phyloP scores from a whole-genome alignment of 805 yeast genomes.

The Kluyveromyces starmeri region DNA sequence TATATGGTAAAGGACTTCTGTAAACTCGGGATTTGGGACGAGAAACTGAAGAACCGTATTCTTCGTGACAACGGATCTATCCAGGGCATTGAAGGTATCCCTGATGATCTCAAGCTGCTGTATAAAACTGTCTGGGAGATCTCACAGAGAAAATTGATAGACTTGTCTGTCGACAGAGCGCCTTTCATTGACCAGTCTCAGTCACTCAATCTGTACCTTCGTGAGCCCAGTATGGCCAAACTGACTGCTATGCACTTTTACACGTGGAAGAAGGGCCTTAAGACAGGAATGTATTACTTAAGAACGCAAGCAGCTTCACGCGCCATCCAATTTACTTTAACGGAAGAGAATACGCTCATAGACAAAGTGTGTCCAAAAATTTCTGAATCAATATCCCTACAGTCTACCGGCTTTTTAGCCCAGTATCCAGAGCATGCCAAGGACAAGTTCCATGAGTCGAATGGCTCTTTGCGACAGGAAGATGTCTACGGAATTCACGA shows the following conservation, averaged over 20 bases:
- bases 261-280: constrained; percentile 94
- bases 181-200: constrained; percentile 89
- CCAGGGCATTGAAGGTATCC: constrained; percentile 62
- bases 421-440: constrained; percentile 19
- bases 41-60: constrained; percentile 64
- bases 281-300: constrained; percentile 94
- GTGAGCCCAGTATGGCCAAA: constrained; percentile 88
- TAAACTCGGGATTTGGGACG: constrained; percentile 73
- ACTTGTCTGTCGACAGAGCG: constrained; percentile 75
- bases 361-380: constrained; percentile 33
- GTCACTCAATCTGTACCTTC: constrained; percentile 77
- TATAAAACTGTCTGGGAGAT: constrained; percentile 96
- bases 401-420: constrained; percentile 11
- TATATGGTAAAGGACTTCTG: constrained; percentile 73
- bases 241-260: constrained; percentile 94
- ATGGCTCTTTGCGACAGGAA: constrained; percentile 24
- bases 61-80: constrained; percentile 75
- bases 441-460: constrained; percentile 27
- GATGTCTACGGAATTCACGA: constrained; percentile 72
- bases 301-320: constrained; percentile 96
- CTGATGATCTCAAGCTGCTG: constrained; percentile 59
- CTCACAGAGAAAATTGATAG: constrained; percentile 72
- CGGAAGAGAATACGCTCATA: constrained; percentile 42
- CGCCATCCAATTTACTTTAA: constrained; percentile 85
- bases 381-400: constrained; percentile 26